A percentile compares a stretch with the other conserved stretches of the same genome.
Conservation (phyloP, 2,329 filamentous ascomycete species). For the Arthrobotrys sphaeroides region DNA sequence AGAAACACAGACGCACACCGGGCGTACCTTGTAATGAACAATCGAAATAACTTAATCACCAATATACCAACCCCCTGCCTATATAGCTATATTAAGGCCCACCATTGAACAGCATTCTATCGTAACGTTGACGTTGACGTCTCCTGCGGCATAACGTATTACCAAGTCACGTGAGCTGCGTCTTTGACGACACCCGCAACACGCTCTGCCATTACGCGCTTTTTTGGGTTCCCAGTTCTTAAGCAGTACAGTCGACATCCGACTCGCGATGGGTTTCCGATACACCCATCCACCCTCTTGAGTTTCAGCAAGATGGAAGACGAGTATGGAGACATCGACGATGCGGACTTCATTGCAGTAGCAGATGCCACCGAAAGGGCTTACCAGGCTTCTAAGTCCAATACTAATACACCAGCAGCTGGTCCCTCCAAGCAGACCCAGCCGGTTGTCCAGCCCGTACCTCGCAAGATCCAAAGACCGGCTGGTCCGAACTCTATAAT, state of each 20-base stretch:
- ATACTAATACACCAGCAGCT: constrained; percentile 59
- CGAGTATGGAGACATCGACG: constrained; percentile 68
- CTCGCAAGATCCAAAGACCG: constrained; percentile 53
- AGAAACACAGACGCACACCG: constrained; percentile 42
- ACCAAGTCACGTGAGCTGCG: constrained; percentile 9
- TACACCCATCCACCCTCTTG: not conserved
- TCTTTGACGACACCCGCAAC: constrained; percentile 31
- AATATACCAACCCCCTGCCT: not conserved
- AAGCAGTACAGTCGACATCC: constrained; percentile 1
- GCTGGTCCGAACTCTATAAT: constrained; percentile 54
- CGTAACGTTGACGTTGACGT: not conserved
- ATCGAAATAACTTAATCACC: constrained; percentile 26
- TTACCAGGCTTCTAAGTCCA: constrained; percentile 52
- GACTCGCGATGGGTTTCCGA: constrained; percentile 4
- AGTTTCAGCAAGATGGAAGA: constrained; percentile 58
- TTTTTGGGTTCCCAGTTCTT: not conserved
- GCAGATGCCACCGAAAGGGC: constrained; percentile 64
- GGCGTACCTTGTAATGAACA: constrained; percentile 52
- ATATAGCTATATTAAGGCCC: not conserved
- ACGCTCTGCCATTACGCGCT: not conserved
- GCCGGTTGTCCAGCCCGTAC: constrained; percentile 44
- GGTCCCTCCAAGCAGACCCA: constrained; percentile 56
- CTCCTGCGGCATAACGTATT: not conserved
- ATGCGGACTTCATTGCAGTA: constrained; percentile 69
- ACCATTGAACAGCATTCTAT: too few relatives aligned